Base-by-base conservation (phyloP, 2,329 filamentous ascomycete species). In the Allantophomopsis lycopodina region DNA sequence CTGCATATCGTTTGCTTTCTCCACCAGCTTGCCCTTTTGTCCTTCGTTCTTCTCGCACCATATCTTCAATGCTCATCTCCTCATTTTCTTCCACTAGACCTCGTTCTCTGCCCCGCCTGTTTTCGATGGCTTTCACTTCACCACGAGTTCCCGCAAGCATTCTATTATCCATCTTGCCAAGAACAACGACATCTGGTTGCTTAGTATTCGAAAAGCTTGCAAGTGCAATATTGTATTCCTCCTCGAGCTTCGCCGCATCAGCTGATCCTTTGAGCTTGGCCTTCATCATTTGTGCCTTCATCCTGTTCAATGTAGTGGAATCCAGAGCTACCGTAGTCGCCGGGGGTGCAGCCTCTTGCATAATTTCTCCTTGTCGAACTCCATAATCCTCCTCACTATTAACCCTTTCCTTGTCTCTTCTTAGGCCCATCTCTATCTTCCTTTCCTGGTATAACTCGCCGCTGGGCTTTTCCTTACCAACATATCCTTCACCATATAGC, bases 251-350 rank as follows among this genome's bases (percentile, higher is more conserved):
- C 2, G 74, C 74, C 1, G 77, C 81, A 48, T 94, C 78, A 0
- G 85, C 73, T 0, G 83, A 77, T 13, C 80, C 79, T 44, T 79
- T 81, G 36, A 98, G 65, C 55, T 93, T 94, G 4, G 91, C 91
- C 57, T 93, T 95, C 82, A 98, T 89, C 68, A 96, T 79, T 53
- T 91, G 83, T 0, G 91, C 91, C 47, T 89, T 88, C 37, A 98
- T 71, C 44, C 84, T 79, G 60, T 98, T 98, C 40, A 98, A 66
- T 0, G 79, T 68, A 0, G 85, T 91, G 52, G 83, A 77, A 50
- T 94, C 83, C 15, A 93, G 59, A 11, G 58, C 61, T 14, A 68
- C 64, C 0, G 68, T 68, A 7, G 60, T 59, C 3, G 62, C 55
- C n/a, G 65, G 55, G 18, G 63, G 60, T 37, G 59, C 54, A 33